Evolutionary conservation across 2,329 filamentous ascomycete species (phyloP).

Genomic region (Fusarium tupiense): DNA sequence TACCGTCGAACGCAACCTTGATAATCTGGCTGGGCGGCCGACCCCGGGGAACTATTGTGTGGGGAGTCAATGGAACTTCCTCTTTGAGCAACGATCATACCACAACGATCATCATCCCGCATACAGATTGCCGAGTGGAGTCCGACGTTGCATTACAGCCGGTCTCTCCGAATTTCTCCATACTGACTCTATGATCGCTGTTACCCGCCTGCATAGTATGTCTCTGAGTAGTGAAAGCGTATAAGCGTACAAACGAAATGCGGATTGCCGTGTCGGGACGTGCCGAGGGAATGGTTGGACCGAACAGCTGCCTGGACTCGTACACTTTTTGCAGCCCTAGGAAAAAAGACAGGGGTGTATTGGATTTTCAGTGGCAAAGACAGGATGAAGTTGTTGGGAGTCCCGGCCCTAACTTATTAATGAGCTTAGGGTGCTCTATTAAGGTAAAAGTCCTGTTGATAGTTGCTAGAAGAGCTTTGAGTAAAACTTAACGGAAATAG

Average conservation of each 20-base stretch:
- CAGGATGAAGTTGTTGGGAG: not conserved
- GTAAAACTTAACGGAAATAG: not conserved
- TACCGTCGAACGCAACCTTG: not conserved
- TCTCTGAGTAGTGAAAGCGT: not conserved
- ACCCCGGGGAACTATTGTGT: not conserved
- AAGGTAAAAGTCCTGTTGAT: fast-evolving
- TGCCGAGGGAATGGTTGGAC: not conserved
- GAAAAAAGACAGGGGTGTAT: not conserved
- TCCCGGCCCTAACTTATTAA: too few relatives aligned
- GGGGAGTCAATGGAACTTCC: not conserved
- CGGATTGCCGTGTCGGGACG: not conserved
- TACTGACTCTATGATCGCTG: too few relatives aligned
- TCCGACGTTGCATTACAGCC: not conserved
- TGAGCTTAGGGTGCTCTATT: not conserved
- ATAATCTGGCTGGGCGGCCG: not conserved
- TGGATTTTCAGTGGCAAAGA: not conserved
- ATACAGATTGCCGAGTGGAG: not conserved
- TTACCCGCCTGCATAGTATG: too few relatives aligned
- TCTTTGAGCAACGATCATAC: not conserved
- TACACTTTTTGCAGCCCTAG: not conserved
- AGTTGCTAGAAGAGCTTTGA: not conserved
- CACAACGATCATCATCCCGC: not conserved
- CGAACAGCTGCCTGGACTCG: fast-evolving
- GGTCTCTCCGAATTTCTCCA: not conserved
- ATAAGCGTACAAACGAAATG: not conserved